phyloP scores from a whole-genome alignment of 2,329 filamentous ascomycete species.

The Exophiala lecanii-corni region DNA sequence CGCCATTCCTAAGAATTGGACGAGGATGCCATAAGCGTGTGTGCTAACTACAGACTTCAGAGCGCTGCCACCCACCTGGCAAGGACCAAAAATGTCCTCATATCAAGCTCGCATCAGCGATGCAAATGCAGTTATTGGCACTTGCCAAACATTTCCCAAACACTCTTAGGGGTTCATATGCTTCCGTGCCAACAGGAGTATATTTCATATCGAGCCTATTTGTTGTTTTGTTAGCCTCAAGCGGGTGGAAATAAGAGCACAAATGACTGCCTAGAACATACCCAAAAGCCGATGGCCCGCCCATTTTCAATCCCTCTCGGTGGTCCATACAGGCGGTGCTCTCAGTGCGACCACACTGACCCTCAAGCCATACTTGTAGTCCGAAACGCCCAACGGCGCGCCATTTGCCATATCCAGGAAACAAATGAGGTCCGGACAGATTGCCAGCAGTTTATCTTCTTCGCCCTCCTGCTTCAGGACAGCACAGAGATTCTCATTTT shows the following conservation, averaged over 20 bases:
- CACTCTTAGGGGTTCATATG: constrained; percentile 4
- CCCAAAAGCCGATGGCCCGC: constrained; percentile 3
- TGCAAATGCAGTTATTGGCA: constrained; percentile 3
- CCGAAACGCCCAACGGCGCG: constrained; percentile 3
- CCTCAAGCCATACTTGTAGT: constrained; percentile 6
- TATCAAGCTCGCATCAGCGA: not conserved
- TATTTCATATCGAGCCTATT: constrained; percentile 5
- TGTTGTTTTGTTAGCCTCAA: constrained; percentile 1
- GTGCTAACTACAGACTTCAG: not conserved
- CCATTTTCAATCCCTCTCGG: constrained; percentile 2
- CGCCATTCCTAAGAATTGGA: not conserved
- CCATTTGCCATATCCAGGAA: constrained; percentile 5
- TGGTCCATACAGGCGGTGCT: constrained; percentile 3
- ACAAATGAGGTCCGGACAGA: constrained; percentile 6
- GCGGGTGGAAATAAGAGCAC: not conserved
- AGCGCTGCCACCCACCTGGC: constrained; percentile 1
- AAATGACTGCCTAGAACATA: constrained; percentile 1
- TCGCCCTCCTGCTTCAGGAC: constrained; percentile 4
- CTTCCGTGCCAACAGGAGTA: constrained; percentile 4
- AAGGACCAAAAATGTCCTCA: not conserved
- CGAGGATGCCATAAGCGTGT: not conserved
- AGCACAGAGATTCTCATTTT: constrained; percentile 5
- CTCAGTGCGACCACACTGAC: constrained; percentile 3
- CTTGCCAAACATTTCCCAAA: constrained; percentile 2
- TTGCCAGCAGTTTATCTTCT: constrained; percentile 2